Conservation (phyloP, 2,329 filamentous ascomycete genomes). For the Colletotrichum simmondsii region DNA sequence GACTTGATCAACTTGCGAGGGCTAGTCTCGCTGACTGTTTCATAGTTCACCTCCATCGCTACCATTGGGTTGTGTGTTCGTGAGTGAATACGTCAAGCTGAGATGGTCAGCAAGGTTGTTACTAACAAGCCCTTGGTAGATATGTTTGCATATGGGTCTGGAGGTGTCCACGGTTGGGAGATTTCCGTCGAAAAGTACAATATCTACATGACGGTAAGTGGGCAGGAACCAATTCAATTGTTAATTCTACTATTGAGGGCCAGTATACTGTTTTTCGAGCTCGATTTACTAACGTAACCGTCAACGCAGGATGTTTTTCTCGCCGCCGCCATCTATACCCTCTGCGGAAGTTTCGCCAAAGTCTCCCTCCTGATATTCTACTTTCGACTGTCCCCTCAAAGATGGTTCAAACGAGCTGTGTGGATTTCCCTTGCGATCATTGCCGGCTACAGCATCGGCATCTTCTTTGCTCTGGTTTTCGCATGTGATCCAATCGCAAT, state of each 20-base stretch:
- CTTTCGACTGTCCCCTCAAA: constrained; percentile 46
- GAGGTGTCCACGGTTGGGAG: constrained; percentile 46
- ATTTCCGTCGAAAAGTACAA: constrained; percentile 41
- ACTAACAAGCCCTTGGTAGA: constrained; percentile 32
- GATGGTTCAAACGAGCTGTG: constrained; percentile 43
- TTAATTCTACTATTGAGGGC: too few species aligned
- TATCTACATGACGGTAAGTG: constrained; percentile 39
- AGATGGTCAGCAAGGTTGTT: not conserved
- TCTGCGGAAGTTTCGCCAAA: constrained; percentile 49
- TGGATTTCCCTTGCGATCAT: constrained; percentile 44
- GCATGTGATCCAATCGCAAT: constrained; percentile 48
- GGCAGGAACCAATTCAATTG: too few species aligned
- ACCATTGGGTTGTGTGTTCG: constrained; percentile 16
- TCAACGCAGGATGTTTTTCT: constrained; percentile 40
- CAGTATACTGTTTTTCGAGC: not conserved
- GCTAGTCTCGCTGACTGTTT: not conserved
- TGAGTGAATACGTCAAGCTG: not conserved
- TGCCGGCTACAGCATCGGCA: constrained; percentile 43
- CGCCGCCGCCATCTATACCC: constrained; percentile 43
- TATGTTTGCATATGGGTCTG: constrained; percentile 40
- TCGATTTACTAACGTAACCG: not conserved
- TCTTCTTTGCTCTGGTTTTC: constrained; percentile 50
- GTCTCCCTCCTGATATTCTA: constrained; percentile 52
- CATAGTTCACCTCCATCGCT: constrained; percentile 20
- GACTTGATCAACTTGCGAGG: not conserved